Base-by-base conservation (phyloP, 2,329 filamentous ascomycete species). In the Phyllosticta capitalensis region DNA sequence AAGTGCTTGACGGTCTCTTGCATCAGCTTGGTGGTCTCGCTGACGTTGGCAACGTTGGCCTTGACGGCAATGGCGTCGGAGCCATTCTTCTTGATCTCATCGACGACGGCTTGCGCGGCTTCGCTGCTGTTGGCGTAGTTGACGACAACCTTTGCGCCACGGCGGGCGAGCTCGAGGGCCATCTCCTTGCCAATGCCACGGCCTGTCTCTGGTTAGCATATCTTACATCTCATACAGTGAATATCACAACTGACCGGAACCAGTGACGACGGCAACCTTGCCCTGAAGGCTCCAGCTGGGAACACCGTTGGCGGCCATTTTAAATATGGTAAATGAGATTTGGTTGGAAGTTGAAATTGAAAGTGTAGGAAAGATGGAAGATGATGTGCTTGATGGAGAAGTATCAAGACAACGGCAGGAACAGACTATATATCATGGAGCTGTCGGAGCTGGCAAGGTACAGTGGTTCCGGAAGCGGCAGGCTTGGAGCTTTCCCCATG, bases 181-280 rank as follows among this genome's bases (percentile, higher is more conserved):
- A 87, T 87, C 65, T 82, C 82, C 57, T 81, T 79, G 61, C 85
- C 85, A 64, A 88, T 87, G 65, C 84, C 85, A 71, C 84, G 83
- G 67, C 82, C 78, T 82, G 61, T 28, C 5, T 9, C 49, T 48
- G 21, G 7, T 70, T 33, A 69, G 67, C 63, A 52, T 59, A 30
- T 5, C 3, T 33, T 30, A 1, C 53, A 55, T 62, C 24, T 10
- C 22, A 55, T 21, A 26, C 30, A 48, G 7, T 28, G 9, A 28
- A 49, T 22, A 53, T 48, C 55, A 19, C 24, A 49, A 64, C 72
- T 66, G 70, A 76, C 75, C 78, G 61, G 77, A 79, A 68, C 78
- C 78, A 64, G 78, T 80, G 67, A 80, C 78, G 65, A 80, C 76
- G 67, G 78, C 78, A 67, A 80, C 77, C 71, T 80, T 80, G 73